Evolutionary conservation across 2,329 filamentous ascomycete species (phyloP).

Genomic region (Aspergillus amoenus): DNA sequence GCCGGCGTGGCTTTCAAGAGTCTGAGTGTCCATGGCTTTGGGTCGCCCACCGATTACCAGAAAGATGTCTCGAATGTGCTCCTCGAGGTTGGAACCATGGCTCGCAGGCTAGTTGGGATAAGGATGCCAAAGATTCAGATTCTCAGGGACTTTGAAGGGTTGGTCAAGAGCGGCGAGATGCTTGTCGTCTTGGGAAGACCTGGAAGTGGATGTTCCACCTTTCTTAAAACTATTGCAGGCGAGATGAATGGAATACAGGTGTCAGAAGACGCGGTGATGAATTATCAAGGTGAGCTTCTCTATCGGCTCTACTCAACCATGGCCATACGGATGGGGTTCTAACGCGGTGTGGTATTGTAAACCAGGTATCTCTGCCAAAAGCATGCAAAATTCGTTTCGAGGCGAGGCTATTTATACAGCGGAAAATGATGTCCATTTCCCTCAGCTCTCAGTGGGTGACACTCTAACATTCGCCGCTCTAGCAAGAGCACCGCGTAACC

Average conservation of each 20-base stretch:
- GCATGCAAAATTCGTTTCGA: constrained; percentile 69
- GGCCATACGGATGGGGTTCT: not conserved
- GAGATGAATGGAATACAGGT: constrained; percentile 79
- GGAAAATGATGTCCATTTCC: constrained; percentile 81
- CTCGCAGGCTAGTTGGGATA: constrained; percentile 32
- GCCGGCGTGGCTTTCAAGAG: constrained; percentile 67
- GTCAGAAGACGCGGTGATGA: constrained; percentile 69
- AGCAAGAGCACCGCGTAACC: constrained; percentile 55
- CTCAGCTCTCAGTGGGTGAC: constrained; percentile 73
- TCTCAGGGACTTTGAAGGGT: constrained; percentile 62
- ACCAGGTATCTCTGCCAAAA: constrained; percentile 33
- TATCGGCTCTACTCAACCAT: not conserved
- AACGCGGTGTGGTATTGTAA: not conserved
- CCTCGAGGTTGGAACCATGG: constrained; percentile 33
- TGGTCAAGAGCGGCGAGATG: constrained; percentile 59
- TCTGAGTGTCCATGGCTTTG: constrained; percentile 67
- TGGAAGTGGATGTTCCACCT: constrained; percentile 69
- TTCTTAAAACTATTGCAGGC: constrained; percentile 80
- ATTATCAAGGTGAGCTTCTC: constrained; percentile 61
- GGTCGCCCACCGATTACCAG: constrained; percentile 68
- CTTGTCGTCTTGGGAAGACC: constrained; percentile 56
- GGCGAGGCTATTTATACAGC: constrained; percentile 86
- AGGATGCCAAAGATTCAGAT: constrained; percentile 57
- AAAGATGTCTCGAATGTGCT: constrained; percentile 41
- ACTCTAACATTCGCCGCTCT: constrained; percentile 75